phyloP scores from a whole-genome alignment of 139 green algal genomes.

The Parachlorella kessleri region DNA sequence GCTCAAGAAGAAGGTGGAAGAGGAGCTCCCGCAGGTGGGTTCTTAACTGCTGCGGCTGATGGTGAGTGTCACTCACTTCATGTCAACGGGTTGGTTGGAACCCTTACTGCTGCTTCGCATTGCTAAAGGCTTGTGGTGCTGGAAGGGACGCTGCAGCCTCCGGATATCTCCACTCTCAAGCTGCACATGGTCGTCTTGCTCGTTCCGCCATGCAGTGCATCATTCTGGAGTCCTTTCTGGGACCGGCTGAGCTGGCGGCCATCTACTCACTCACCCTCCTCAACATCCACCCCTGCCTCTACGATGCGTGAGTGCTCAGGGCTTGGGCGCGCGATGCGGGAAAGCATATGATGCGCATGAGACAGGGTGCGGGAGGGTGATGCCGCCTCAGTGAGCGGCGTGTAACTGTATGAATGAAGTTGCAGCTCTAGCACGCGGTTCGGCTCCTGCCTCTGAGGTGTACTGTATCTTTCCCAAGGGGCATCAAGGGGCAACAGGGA shows the following conservation, averaged over 20 bases:
- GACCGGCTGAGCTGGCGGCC: constrained; percentile 55
- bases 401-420: too few relatives aligned
- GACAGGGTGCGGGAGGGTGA: background rate
- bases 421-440: too few relatives aligned
- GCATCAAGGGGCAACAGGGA: too few relatives aligned
- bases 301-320: constrained; percentile 24
- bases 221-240: constrained; percentile 70
- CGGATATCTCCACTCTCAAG: too few relatives aligned
- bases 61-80: too few relatives aligned
- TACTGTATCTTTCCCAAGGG: too few relatives aligned
- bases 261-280: constrained; percentile 68
- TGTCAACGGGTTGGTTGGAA: too few relatives aligned
- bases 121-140: too few relatives aligned
- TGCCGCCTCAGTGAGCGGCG: background rate
- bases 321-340: too few relatives aligned
- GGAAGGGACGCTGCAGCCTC: too few relatives aligned
- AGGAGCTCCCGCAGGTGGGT: constrained; percentile 28
- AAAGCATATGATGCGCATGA: background rate
- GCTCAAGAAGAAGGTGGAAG: constrained; percentile 52
- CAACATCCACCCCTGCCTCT: constrained; percentile 83
- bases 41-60: background rate
- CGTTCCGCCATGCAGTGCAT: constrained; percentile 41
- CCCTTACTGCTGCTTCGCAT: too few relatives aligned
- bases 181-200: background rate
- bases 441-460: too few relatives aligned